Conservation (phyloP, 202 grass and related monocot genomes). For the Zizania palustris region DNA sequence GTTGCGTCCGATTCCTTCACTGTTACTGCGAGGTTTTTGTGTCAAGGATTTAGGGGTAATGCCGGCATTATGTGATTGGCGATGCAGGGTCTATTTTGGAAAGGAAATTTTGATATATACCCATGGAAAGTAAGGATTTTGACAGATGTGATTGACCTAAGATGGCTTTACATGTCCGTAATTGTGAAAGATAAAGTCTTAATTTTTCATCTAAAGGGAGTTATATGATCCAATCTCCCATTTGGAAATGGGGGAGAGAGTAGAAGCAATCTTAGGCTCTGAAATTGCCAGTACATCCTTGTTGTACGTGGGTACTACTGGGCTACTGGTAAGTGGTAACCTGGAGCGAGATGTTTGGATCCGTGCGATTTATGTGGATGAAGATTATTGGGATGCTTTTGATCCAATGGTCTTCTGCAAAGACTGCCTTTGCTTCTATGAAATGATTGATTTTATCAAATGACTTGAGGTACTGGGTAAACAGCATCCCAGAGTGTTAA, state of each 20-base stretch:
- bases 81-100: background rate
- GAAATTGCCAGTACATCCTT: conserved; percentile 18
- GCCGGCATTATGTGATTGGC: background rate
- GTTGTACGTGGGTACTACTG: conserved; percentile 36
- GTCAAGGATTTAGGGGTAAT: background rate
- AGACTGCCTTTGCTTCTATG: background rate
- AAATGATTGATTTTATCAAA: conserved; percentile 26
- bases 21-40: background rate
- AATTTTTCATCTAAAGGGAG: too few species aligned
- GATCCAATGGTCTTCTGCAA: conserved; percentile 3
- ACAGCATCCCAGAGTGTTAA: background rate
- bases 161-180: too few species aligned
- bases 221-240: too few species aligned
- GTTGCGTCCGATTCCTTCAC: background rate
- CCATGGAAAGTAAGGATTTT: too few species aligned
- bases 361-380: conserved; percentile 34
- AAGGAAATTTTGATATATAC: too few species aligned
- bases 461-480: background rate
- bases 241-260: background rate
- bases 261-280: conserved; percentile 9
- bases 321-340: background rate
- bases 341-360: conserved; percentile 26
- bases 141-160: too few species aligned
- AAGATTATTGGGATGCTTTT: conserved; percentile 32
- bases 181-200: too few species aligned